Evolutionary conservation across 2,329 filamentous ascomycete species (phyloP).

Genomic region (Microsporum audouinii): DNA sequence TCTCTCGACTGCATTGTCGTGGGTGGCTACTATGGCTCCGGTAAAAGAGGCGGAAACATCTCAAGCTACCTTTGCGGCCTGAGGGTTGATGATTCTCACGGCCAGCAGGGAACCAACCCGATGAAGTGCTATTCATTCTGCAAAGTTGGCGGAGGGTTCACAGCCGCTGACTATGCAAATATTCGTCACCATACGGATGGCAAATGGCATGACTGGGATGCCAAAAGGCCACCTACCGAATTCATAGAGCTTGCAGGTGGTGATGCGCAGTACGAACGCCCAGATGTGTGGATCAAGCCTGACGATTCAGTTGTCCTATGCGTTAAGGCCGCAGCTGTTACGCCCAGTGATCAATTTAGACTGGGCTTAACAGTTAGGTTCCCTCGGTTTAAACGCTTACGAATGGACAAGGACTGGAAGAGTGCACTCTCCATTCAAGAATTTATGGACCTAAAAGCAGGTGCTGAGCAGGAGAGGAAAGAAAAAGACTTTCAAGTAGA

Average conservation of each 20-base stretch:
- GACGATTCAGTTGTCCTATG: slow-evolving; percentile 76
- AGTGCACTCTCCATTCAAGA: slow-evolving; percentile 66
- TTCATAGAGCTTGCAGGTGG: slow-evolving; percentile 75
- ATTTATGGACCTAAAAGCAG: slow-evolving; percentile 59
- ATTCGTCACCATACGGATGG: slow-evolving; percentile 76
- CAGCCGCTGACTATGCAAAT: slow-evolving; percentile 69
- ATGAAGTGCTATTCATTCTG: slow-evolving; percentile 90
- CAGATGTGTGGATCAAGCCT: slow-evolving; percentile 88
- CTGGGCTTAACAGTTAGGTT: slow-evolving; percentile 72
- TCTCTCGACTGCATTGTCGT: slow-evolving; percentile 81
- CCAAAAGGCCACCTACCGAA: slow-evolving; percentile 59
- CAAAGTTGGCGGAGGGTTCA: slow-evolving; percentile 93
- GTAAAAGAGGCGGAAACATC: slow-evolving; percentile 66
- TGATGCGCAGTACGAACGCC: slow-evolving; percentile 61
- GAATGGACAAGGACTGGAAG: slow-evolving; percentile 76
- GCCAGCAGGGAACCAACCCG: slow-evolving; percentile 43
- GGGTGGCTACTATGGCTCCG: slow-evolving; percentile 86
- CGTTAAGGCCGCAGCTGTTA: slow-evolving; percentile 75
- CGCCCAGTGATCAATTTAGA: slow-evolving; percentile 64
- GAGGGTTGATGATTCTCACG: slow-evolving; percentile 58
- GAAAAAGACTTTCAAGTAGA: slow-evolving; percentile 67
- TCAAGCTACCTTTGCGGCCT: slow-evolving; percentile 88
- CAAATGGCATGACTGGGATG: slow-evolving; percentile 83
- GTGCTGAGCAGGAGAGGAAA: slow-evolving; percentile 57
- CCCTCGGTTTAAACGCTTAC: slow-evolving; percentile 71